Evolutionary conservation across 176 grass and related monocot species (phyloP).

Genomic region (Triticum urartu): DNA sequence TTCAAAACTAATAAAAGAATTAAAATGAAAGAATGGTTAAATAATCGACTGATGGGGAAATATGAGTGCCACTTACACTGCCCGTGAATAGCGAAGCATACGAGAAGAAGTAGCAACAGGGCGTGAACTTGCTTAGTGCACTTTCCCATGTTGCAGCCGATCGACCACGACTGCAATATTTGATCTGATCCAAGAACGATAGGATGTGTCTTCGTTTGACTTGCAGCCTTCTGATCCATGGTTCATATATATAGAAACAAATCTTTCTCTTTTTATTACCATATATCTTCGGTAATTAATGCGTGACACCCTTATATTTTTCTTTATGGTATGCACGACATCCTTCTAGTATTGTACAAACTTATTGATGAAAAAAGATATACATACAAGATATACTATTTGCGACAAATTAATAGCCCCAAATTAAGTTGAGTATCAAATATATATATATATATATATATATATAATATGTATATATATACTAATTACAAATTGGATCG

Average conservation of each 20-base stretch:
- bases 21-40: background rate
- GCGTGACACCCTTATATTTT: too few species aligned
- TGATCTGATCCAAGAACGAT: background rate
- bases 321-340: too few species aligned
- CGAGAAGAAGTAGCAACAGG: background rate
- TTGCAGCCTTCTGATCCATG: background rate
- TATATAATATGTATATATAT: too few species aligned
- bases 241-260: background rate
- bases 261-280: too few species aligned
- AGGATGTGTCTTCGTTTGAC: background rate
- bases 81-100: background rate
- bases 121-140: background rate
- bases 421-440: too few species aligned
- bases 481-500: too few species aligned
- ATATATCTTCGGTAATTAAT: too few species aligned
- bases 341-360: too few species aligned
- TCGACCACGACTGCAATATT: background rate
- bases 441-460: too few species aligned
- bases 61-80: background rate
- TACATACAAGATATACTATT: too few species aligned
- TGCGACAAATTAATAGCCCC: too few species aligned
- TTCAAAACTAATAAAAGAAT: background rate
- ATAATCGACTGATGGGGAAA: background rate
- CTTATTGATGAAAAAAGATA: too few species aligned
- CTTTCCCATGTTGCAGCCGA: background rate